These are phyloP conservation scores for Dactylellina haptotyla DNA, from an alignment of 2,329 filamentous ascomycete genomes.

Conservation along the genomic window DNA sequence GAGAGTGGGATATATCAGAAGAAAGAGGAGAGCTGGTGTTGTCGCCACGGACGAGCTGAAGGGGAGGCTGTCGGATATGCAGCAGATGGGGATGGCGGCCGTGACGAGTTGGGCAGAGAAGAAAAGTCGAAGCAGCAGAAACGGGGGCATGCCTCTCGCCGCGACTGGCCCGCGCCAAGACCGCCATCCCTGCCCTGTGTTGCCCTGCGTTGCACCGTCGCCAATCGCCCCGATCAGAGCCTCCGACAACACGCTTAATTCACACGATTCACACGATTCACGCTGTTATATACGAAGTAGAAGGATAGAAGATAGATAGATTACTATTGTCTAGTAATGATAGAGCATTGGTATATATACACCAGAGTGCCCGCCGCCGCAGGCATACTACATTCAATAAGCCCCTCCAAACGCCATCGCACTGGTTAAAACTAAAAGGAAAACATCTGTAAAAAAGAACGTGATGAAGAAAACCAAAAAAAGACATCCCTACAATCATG, in stretches of 20 bases:
- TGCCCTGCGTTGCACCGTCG: too few species aligned
- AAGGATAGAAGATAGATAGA: too few species aligned
- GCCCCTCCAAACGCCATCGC: slow-evolving; percentile 24
- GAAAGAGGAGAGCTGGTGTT: background rate
- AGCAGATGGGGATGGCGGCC: slow-evolving; percentile 21
- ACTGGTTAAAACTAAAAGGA: slow-evolving; percentile 29
- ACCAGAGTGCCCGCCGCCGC: too few species aligned
- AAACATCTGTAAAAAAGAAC: slow-evolving; percentile 44
- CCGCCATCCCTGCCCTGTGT: slow-evolving; percentile 34
- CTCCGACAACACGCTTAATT: too few species aligned
- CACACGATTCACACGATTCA: too few species aligned
- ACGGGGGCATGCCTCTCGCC: slow-evolving; percentile 41
- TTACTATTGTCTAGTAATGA: too few species aligned
- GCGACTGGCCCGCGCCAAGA: slow-evolving; percentile 48
- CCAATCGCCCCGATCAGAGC: background rate
- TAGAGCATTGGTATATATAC: too few species aligned
- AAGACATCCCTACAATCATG: background rate
- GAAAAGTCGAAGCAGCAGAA: slow-evolving; percentile 31
- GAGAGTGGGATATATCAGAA: too few species aligned
- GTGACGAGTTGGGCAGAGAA: slow-evolving; percentile 11
- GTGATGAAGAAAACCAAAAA: slow-evolving; percentile 22
- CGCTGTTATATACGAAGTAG: too few species aligned
- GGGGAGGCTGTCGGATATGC: background rate
- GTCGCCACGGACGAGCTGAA: too few species aligned
- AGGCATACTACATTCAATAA: too few species aligned